phyloP scores from a whole-genome alignment of 2,329 filamentous ascomycete genomes.

The Rhinocladiella mackenziei region DNA sequence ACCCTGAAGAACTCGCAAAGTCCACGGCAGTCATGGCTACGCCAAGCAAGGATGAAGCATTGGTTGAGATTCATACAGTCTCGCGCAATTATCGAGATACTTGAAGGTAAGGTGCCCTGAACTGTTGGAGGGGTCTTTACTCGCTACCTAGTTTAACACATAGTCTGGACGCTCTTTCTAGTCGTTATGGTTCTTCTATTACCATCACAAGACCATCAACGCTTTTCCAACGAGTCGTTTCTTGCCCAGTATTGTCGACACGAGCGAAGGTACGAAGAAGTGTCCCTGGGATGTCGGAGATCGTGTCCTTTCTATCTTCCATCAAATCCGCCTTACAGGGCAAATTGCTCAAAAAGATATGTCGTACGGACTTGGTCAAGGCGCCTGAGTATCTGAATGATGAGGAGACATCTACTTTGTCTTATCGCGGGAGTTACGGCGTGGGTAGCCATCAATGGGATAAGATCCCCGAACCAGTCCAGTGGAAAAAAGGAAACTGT shows the following conservation, averaged over 20 bases:
- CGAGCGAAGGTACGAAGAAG: conserved; percentile 37
- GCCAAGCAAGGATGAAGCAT: conserved; percentile 50
- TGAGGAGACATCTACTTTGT: conserved; percentile 41
- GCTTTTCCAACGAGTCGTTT: conserved; percentile 26
- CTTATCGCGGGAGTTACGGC: conserved; percentile 48
- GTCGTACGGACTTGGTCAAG: conserved; percentile 43
- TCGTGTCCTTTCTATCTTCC: conserved; percentile 39
- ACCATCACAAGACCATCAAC: conserved; percentile 15
- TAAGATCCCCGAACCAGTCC: conserved; percentile 43
- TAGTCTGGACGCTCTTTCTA: background rate
- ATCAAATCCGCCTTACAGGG: conserved; percentile 41
- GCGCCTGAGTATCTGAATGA: conserved; percentile 41
- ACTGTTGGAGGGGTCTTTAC: background rate
- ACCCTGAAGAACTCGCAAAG: conserved; percentile 52
- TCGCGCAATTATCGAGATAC: conserved; percentile 51
- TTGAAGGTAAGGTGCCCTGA: conserved; percentile 28
- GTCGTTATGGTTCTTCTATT: conserved; percentile 19
- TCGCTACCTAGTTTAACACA: background rate
- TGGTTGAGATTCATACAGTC: conserved; percentile 58
- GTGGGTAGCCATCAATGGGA: conserved; percentile 49
- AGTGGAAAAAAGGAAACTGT: conserved; percentile 43
- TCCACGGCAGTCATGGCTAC: conserved; percentile 45
- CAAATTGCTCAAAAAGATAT: conserved; percentile 30
- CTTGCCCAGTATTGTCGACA: conserved; percentile 39
- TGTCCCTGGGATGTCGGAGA: conserved; percentile 36